phyloP scores from a whole-genome alignment of 164 flowering plant species.

The Nelumbo lutea region DNA sequence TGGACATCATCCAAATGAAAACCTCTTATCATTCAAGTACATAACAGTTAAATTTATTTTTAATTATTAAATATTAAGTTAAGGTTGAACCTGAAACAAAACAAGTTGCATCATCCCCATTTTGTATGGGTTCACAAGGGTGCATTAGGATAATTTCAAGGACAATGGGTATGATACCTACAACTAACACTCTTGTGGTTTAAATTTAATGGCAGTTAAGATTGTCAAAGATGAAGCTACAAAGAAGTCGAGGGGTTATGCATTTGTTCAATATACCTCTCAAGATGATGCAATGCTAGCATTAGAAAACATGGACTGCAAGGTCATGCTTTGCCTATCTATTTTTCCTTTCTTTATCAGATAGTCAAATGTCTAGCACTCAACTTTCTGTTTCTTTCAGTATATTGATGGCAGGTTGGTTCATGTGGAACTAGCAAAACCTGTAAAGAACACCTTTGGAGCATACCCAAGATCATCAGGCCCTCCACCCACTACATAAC shows the following conservation, averaged over 20 bases:
- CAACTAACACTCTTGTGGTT: not conserved
- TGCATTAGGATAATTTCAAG: not conserved
- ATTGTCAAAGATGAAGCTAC: constrained; percentile 40
- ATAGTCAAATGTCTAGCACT: not conserved
- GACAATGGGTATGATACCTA: not conserved
- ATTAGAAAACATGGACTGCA: constrained; percentile 55
- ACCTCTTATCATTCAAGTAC: too few relatives aligned
- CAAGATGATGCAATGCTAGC: constrained; percentile 65
- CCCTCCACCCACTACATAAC: constrained; percentile 28
- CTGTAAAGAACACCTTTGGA: constrained; percentile 19
- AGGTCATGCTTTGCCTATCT: constrained; percentile 26
- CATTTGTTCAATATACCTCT: constrained; percentile 55
- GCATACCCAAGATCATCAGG: constrained; percentile 42
- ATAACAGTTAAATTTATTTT: too few relatives aligned
- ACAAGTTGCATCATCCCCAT: not conserved
- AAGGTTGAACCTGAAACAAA: not conserved
- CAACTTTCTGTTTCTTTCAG: constrained; percentile 20
- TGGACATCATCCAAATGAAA: not conserved
- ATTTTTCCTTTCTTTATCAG: not conserved
- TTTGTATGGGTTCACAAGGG: not conserved
- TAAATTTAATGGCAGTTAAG: constrained; percentile 32
- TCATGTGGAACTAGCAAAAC: constrained; percentile 50
- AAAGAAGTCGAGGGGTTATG: constrained; percentile 50
- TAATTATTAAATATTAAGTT: too few relatives aligned
- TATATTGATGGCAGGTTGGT: constrained; percentile 45